Conservation (phyloP, 306 rosid species). For the Cucumis cinereus region DNA sequence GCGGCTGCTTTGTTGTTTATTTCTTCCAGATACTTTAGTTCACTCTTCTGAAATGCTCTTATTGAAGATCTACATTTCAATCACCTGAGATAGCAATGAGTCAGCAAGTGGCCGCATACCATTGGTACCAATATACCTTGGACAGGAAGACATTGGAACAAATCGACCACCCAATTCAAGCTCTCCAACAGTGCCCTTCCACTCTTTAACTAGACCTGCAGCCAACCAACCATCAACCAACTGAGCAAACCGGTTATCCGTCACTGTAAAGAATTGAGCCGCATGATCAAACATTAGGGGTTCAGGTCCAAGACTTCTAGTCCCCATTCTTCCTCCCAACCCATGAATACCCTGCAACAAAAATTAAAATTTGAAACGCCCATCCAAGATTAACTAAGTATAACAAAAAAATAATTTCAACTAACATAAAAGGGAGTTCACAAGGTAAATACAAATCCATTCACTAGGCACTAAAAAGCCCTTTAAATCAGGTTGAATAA, state of each 20-base stretch:
- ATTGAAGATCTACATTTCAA: not conserved
- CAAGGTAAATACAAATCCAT: not conserved
- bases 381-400: not conserved
- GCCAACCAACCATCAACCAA: constrained; percentile 53
- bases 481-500: not conserved
- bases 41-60: not conserved
- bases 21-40: not conserved
- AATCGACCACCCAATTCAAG: constrained; percentile 63
- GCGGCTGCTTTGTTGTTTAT: not conserved
- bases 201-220: constrained; percentile 54
- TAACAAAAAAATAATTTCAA: not conserved
- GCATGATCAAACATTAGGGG: constrained; percentile 73
- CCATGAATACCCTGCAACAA: constrained; percentile 73
- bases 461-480: not conserved
- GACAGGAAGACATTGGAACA: constrained; percentile 46
- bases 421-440: not conserved
- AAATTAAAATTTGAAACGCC: not conserved
- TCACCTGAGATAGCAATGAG: constrained; percentile 63
- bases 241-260: constrained; percentile 44
- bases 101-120: constrained; percentile 86
- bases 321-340: constrained; percentile 86
- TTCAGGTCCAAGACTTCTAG: constrained; percentile 53
- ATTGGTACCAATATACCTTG: constrained; percentile 46
- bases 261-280: constrained; percentile 80
- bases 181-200: constrained; percentile 70